Base-by-base conservation (phyloP, 345 rosid genomes). In the Orychophragmus violaceus region DNA sequence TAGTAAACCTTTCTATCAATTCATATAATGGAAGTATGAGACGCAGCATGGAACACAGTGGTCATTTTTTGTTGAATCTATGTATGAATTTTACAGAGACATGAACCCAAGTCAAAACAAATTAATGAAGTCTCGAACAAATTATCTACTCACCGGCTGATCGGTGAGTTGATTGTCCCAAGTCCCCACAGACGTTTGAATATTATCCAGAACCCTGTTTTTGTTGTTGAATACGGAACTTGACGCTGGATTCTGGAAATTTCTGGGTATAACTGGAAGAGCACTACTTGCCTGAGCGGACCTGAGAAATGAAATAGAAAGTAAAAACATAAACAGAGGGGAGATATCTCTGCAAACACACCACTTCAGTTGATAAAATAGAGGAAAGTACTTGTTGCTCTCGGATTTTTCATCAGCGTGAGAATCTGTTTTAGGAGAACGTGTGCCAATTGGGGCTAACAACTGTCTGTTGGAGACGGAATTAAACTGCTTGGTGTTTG, bases 401-500 rank as follows among this genome's bases (percentile, higher is more conserved):
- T 81, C 87, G 44, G 82, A 71, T 73, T 71, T 80, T 54, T 48
- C 59, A 76, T 82, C 84, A 62, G 84, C 76, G 67, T 71, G 89
- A 42, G 68, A 59, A 66, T 83, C 96, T 74, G 69, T 52, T 82
- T 82, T 94, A 68, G 69, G 41, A 3, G 92, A 81, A 63, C 82
- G 92, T 64, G 89, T 85, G 71, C 99, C 84, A 16, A 94, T 85
- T 16, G 97, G 96, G 63, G 84, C 88, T 77, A 95, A 74, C 36
- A 75, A 78, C 63, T 87, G 96, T 42, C 81, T 85, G 58, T 66
- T 57, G 44, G 78, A 48, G 58, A 69, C 81, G 44, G 69, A 77
- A 68, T 75, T 82, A 59, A 78, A 21, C 54, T 32, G 74, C 52
- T 64, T 59, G 32, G 12, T 76, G 68, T 70, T 82, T 12, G 79